Evolutionary conservation across 1,284 basidiomycete species (phyloP), one percentile per base, ranked within the genome.

Genomic region (Gomphus bonarii): DNA sequence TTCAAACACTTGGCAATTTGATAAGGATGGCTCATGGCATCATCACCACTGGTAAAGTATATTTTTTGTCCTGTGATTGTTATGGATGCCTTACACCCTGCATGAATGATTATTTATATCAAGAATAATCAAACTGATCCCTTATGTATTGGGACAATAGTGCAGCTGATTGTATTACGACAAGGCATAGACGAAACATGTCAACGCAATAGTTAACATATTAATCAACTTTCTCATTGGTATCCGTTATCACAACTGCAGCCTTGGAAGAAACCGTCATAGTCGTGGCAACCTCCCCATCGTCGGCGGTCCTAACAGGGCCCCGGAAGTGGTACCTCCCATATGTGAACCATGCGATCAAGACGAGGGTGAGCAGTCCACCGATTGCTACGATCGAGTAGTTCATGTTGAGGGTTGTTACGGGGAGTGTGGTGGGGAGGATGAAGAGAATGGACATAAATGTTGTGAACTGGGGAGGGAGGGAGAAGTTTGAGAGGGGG

Each of bases 361-460:
- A 64, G 9, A 79, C 71, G 43, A 77, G 62, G 18, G 75, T 44
- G 18, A 74, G 61, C 8, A 81, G 68, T 0, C 69, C 75, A 1
- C 77, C 78, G 20, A 80, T 70, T 3, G 77, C 77, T 0, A 81
- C 74, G 48, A 80, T 68, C 1, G 80, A 71, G 61, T 84, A 84
- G 66, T 84, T 84, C 82, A 85, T 85, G 67, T 81, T 80, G 57
- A 73, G 63, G 48, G 71, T 61, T n/a, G 72, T 78, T 31, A 81
- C 80, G 1, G 82, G 84, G 47, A 74, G 72, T 7, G 78, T 72
- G 4, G 81, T 84, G 3, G 84, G 83, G 22, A 85, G 70, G 54
- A 84, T 70, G 65, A 82, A 81, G 9, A 82, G 73, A 5, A 79
- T 63, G 62, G 78, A 79, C 25, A 28, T 28, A 28, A 82, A 80